Conservation (phyloP, 1,284 basidiomycete species). For the Apiotrichum sp. region DNA sequence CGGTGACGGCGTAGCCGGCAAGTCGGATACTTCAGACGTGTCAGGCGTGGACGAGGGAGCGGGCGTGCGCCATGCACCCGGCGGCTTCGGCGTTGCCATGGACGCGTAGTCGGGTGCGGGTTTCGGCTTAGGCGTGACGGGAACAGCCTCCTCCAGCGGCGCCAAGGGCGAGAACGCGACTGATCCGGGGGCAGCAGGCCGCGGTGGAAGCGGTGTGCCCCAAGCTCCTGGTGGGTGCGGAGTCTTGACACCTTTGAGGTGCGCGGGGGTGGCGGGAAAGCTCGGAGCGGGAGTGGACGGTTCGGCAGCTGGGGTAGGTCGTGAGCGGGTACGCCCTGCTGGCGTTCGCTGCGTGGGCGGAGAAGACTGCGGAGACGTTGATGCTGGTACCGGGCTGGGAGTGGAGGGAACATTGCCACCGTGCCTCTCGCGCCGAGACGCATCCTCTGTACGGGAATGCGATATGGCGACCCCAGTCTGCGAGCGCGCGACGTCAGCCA, state of each 20-base stretch:
- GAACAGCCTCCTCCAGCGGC: not conserved
- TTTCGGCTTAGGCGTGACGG: not conserved
- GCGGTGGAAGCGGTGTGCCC: not conserved
- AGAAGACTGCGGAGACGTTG: not conserved
- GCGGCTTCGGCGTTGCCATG: conserved; percentile 19
- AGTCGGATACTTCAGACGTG: not conserved
- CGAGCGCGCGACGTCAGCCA: no score
- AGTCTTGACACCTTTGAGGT: not conserved
- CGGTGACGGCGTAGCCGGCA: not conserved
- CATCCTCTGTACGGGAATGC: no score
- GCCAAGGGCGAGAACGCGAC: not conserved
- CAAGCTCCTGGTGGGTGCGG: conserved; percentile 1
- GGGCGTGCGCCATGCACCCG: conserved; percentile 21
- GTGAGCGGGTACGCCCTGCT: not conserved
- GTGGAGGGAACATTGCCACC: no score
- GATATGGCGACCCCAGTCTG: no score
- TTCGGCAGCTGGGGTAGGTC: not conserved
- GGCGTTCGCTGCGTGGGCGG: not conserved
- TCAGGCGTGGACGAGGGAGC: not conserved
- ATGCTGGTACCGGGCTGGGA: no score
- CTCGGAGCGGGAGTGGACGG: not conserved
- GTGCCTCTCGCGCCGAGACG: no score
- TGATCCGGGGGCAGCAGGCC: not conserved
- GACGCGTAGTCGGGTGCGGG: not conserved
- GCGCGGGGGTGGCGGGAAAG: not conserved